phyloP scores from a whole-genome alignment of 148 eudicot species.

The Polygonum maritimum region DNA sequence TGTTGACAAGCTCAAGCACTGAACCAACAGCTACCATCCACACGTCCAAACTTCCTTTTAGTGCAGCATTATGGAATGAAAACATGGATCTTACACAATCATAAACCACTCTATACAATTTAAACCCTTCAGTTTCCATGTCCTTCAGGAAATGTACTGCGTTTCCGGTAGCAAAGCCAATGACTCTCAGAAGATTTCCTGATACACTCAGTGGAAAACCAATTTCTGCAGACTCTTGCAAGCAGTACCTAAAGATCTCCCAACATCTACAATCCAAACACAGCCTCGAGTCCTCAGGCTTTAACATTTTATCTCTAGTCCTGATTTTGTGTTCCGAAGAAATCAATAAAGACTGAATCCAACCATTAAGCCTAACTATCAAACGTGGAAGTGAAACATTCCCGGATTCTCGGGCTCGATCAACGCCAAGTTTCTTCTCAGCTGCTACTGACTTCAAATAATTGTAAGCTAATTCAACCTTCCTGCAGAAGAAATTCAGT shows the following conservation, averaged over 20 bases:
- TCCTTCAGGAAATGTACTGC: constrained; percentile 20
- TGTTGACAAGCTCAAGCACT: constrained; percentile 44
- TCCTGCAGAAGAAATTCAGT: constrained; percentile 38
- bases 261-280: constrained; percentile 76
- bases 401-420: constrained; percentile 33
- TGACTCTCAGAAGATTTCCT: constrained; percentile 58
- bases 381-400: constrained; percentile 42
- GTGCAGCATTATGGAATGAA: constrained; percentile 47
- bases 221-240: constrained; percentile 51
- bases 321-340: constrained; percentile 58
- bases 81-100: constrained; percentile 51
- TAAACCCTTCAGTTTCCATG: constrained; percentile 16
- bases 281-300: constrained; percentile 29
- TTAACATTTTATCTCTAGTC: constrained; percentile 24
- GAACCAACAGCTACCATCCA: constrained; percentile 50
- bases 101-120: constrained; percentile 33
- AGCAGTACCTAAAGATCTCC: constrained; percentile 67
- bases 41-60: constrained; percentile 62
- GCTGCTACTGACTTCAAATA: constrained; percentile 38
- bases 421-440: constrained; percentile 22
- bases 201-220: constrained; percentile 40
- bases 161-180: constrained; percentile 44
- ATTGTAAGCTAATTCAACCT: constrained; percentile 51
- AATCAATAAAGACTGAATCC: constrained; percentile 71
- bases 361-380: constrained; percentile 35